Conservation (phyloP, 805 yeast species). For the Candida dajiaensis region DNA sequence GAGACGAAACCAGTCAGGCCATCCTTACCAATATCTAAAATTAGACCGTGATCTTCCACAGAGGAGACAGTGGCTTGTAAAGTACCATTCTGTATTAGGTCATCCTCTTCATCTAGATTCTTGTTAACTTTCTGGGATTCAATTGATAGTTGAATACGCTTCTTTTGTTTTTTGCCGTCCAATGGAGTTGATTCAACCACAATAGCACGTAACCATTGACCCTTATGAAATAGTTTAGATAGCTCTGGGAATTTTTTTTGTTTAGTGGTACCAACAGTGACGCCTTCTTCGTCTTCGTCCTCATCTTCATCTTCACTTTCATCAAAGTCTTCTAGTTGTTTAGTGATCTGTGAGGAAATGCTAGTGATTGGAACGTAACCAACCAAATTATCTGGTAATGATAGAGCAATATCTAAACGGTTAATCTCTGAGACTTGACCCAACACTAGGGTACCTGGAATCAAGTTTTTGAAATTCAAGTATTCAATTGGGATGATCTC, state of each 20-base stretch:
- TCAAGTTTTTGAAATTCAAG: slow-evolving; percentile 53
- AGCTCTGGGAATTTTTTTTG: slow-evolving; percentile 51
- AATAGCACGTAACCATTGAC: slow-evolving; percentile 83
- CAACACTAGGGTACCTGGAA: slow-evolving; percentile 66
- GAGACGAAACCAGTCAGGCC: slow-evolving; percentile 68
- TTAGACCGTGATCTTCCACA: slow-evolving; percentile 88
- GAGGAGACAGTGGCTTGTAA: slow-evolving; percentile 76
- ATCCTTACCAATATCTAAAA: slow-evolving; percentile 61
- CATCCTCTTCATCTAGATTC: slow-evolving; percentile 49
- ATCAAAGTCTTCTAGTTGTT: slow-evolving; percentile 50
- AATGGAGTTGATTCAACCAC: slow-evolving; percentile 52
- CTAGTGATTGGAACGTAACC: slow-evolving; percentile 77
- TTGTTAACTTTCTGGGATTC: slow-evolving; percentile 73
- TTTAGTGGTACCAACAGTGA: slow-evolving; percentile 22
- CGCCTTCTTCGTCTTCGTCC: slow-evolving; percentile 29
- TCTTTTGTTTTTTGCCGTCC: slow-evolving; percentile 37
- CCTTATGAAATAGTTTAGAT: slow-evolving; percentile 49
- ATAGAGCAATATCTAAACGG: slow-evolving; percentile 56
- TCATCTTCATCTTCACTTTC: slow-evolving; percentile 38
- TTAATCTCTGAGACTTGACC: slow-evolving; percentile 68
- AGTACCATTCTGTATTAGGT: slow-evolving; percentile 52
- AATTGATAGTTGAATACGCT: slow-evolving; percentile 62
- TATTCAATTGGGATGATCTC: slow-evolving; percentile 50
- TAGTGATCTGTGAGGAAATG: slow-evolving; percentile 58
- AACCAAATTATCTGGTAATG: slow-evolving; percentile 73